These are phyloP conservation scores for Debaryomyces robertsiae DNA, from an alignment of 1,139 yeast genomes.

Conservation along the genomic window DNA sequence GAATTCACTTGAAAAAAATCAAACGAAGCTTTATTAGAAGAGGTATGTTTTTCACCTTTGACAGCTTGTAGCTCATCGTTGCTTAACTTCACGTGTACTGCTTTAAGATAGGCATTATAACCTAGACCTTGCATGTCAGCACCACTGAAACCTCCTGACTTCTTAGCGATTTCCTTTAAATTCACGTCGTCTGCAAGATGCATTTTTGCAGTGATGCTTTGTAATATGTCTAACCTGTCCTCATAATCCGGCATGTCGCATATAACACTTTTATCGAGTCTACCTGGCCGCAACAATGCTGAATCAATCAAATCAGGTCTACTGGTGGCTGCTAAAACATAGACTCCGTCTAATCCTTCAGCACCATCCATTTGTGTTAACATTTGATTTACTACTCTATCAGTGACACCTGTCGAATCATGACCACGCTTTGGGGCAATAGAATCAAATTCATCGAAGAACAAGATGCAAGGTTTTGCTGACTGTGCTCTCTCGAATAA, in stretches of 20 bases:
- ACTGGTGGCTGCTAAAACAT: conserved; percentile 93
- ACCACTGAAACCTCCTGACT: conserved; percentile 82
- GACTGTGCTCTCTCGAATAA: conserved; percentile 92
- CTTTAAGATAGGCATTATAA: conserved; percentile 88
- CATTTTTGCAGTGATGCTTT: conserved; percentile 62
- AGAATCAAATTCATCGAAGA: conserved; percentile 96
- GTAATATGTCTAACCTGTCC: conserved; percentile 75
- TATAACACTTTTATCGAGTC: conserved; percentile 87
- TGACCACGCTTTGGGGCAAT: conserved; percentile 98
- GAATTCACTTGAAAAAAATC: conserved; percentile 41
- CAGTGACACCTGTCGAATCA: conserved; percentile 97
- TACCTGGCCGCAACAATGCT: conserved; percentile 92
- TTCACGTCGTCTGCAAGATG: conserved; percentile 52
- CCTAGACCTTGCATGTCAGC: conserved; percentile 94
- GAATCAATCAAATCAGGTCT: conserved; percentile 95
- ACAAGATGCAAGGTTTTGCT: conserved; percentile 90
- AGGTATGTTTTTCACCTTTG: conserved; percentile 16
- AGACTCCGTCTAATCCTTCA: conserved; percentile 95
- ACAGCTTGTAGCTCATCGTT: conserved; percentile 33
- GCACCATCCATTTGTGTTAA: conserved; percentile 99
- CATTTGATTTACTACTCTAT: conserved; percentile 94
- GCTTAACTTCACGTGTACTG: conserved; percentile 78
- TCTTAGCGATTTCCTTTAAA: conserved; percentile 55
- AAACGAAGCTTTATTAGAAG: conserved; percentile 23
- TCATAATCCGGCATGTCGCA: conserved; percentile 80